These are phyloP conservation scores for Trypanosoma lewisi DNA, from an alignment of 208 protist species.

Conservation along the genomic window DNA sequence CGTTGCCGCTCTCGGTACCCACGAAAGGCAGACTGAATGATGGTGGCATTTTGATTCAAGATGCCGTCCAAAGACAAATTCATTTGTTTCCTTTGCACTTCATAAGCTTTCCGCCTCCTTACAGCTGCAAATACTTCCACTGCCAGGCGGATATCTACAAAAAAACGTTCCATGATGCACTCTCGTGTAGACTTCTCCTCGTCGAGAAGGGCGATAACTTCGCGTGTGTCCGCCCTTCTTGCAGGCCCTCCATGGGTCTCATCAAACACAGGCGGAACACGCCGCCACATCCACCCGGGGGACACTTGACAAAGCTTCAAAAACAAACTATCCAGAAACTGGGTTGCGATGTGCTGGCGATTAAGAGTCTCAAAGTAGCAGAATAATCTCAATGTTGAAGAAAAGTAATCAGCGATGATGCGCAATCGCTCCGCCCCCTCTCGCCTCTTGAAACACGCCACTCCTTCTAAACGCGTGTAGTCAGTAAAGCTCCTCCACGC, in stretches of 20 bases:
- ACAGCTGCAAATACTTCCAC: slow-evolving; percentile 18
- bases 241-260: background rate
- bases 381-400: slow-evolving; percentile 1
- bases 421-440: slow-evolving; percentile 14
- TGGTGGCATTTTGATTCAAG: slow-evolving; percentile 29
- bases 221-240: background rate
- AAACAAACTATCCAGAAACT: slow-evolving; percentile 46
- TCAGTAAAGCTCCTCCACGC: slow-evolving; percentile 29
- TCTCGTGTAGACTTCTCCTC: slow-evolving; percentile 21
- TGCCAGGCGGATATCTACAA: background rate
- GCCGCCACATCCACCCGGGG: slow-evolving; percentile 39
- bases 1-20: slow-evolving; percentile 25
- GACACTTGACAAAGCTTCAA: slow-evolving; percentile 39
- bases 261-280: slow-evolving; percentile 9
- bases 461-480: slow-evolving; percentile 8
- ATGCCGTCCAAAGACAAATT: background rate
- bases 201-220: background rate
- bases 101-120: slow-evolving; percentile 33
- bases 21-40: slow-evolving; percentile 47
- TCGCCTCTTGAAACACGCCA: slow-evolving; percentile 4
- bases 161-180: slow-evolving; percentile 17
- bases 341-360: slow-evolving; percentile 22
- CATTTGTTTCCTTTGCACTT: background rate
- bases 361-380: slow-evolving; percentile 22
- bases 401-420: slow-evolving; percentile 17